phyloP scores from a whole-genome alignment of 495 filamentous ascomycete species.

The Hypoxylon perforatum region DNA sequence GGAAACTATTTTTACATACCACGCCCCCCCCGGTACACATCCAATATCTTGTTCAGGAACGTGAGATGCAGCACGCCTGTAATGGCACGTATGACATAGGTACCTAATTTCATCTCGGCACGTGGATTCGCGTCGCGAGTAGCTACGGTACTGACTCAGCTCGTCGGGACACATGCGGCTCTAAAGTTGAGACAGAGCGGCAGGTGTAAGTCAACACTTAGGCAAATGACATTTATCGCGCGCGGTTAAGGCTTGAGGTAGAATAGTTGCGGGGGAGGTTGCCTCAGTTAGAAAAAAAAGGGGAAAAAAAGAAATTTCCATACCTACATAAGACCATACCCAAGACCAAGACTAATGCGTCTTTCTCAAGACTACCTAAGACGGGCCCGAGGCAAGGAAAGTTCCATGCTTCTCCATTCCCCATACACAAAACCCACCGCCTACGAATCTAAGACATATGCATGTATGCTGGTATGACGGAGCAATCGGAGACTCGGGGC shows the following conservation, averaged over 20 bases:
- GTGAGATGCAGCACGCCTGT: not conserved
- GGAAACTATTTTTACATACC: constrained; percentile 25
- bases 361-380: not conserved
- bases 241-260: constrained; percentile 6
- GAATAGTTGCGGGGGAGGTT: constrained; percentile 14
- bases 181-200: constrained; percentile 2
- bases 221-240: not conserved
- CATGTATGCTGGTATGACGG: not conserved
- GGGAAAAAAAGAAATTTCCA: constrained; percentile 1
- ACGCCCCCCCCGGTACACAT: constrained; percentile 5
- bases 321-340: no score
- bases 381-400: constrained; percentile 31
- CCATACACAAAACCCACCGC: no score
- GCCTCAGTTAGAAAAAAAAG: not conserved
- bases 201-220: not conserved
- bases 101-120: constrained; percentile 12
- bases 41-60: not conserved
- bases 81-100: not conserved
- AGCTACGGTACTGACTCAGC: not conserved
- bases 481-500: constrained; percentile 8
- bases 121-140: constrained; percentile 20
- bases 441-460: not conserved
- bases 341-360: constrained; percentile 8
- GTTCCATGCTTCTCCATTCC: constrained; percentile 7
- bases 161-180: not conserved